These are phyloP conservation scores for Plantago elongata DNA, from an alignment of 257 asterid genomes.

Conservation along the genomic window DNA sequence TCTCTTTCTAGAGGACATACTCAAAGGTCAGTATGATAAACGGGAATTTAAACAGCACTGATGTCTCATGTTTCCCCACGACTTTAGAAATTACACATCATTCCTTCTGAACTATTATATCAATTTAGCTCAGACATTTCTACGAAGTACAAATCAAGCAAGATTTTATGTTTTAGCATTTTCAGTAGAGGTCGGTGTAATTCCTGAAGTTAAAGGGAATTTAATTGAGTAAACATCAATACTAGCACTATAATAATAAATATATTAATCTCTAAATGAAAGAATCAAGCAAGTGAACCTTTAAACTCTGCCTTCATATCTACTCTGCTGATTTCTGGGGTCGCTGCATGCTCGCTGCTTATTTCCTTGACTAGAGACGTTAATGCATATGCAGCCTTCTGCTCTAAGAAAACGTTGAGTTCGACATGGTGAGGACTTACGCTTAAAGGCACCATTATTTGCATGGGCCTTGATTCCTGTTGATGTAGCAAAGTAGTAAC, in stretches of 20 bases:
- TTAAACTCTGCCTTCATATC: slow-evolving; percentile 48
- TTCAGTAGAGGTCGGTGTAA: background rate
- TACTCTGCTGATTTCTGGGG: slow-evolving; percentile 61
- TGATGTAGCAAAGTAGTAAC: slow-evolving; percentile 5
- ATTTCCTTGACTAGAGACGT: slow-evolving; percentile 71
- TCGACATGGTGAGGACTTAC: slow-evolving; percentile 84
- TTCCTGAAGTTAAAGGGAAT: background rate
- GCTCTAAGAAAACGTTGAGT: slow-evolving; percentile 59
- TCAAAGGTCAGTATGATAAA: slow-evolving; percentile 1
- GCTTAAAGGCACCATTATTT: slow-evolving; percentile 60
- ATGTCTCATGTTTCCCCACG: background rate
- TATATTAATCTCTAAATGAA: background rate
- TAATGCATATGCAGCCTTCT: slow-evolving; percentile 60
- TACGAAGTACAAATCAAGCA: too few species aligned
- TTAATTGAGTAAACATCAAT: background rate
- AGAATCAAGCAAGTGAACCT: slow-evolving; percentile 35
- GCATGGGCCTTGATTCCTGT: slow-evolving; percentile 64
- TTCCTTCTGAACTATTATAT: too few species aligned
- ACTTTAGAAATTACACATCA: background rate
- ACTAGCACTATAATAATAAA: background rate
- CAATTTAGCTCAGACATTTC: too few species aligned
- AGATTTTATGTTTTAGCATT: too few species aligned
- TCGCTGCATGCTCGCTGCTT: slow-evolving; percentile 44
- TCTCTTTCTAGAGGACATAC: background rate
- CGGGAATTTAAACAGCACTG: background rate